Conservation (phyloP, 2,329 filamentous ascomycete genomes). For the Monilinia laxa region DNA sequence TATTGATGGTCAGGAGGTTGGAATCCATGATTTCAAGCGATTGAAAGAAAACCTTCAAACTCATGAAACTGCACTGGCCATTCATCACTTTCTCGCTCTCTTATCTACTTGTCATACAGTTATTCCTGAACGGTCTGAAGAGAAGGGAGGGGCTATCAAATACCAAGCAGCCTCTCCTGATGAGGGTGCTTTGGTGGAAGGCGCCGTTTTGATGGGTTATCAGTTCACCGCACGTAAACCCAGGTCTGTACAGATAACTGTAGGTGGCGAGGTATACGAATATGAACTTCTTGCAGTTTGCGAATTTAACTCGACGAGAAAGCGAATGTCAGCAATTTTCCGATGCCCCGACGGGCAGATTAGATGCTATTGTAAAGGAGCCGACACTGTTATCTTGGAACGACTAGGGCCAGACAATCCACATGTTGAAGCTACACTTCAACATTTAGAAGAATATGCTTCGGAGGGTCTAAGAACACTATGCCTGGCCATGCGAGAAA, state of each 20-base stretch:
- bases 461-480: slow-evolving; percentile 93
- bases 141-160: slow-evolving; percentile 79
- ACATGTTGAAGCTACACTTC: slow-evolving; percentile 82
- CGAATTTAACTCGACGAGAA: slow-evolving; percentile 97
- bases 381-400: slow-evolving; percentile 95
- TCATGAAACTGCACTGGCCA: slow-evolving; percentile 58
- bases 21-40: slow-evolving; percentile 66
- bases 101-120: slow-evolving; percentile 94
- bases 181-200: slow-evolving; percentile 93
- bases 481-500: slow-evolving; percentile 90
- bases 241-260: slow-evolving; percentile 78
- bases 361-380: slow-evolving; percentile 90
- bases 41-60: slow-evolving; percentile 59
- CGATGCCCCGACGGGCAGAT: slow-evolving; percentile 95
- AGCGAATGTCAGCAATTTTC: slow-evolving; percentile 97
- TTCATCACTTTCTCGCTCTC: slow-evolving; percentile 83
- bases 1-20: slow-evolving; percentile 73
- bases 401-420: slow-evolving; percentile 80
- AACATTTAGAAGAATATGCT: slow-evolving; percentile 97
- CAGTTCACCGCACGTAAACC: slow-evolving; percentile 89
- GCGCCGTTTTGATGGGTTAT: slow-evolving; percentile 82
- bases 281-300: slow-evolving; percentile 95
- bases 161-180: slow-evolving; percentile 98
- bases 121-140: slow-evolving; percentile 83
- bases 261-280: slow-evolving; percentile 69